phyloP scores from a whole-genome alignment of 1,139 yeast species.

The Kurtzmaniella quercitrusa region DNA sequence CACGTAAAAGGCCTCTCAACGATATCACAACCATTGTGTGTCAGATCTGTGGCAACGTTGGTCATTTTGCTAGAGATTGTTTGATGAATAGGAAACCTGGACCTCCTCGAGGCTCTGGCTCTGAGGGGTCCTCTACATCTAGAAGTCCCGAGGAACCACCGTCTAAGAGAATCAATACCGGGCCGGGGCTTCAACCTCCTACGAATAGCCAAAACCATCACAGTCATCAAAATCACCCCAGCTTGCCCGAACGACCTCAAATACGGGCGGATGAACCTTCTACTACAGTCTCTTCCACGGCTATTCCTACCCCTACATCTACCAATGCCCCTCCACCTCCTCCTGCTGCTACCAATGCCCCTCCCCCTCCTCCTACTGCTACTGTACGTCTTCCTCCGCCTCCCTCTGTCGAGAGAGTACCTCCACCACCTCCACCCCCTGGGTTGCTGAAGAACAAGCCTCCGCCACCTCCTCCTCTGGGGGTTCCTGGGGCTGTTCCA shows the following conservation, averaged over 20 bases:
- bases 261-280: not conserved
- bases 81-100: conserved; percentile 19
- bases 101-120: conserved; percentile 2
- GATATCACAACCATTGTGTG: conserved; percentile 64
- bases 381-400: conserved; percentile 11
- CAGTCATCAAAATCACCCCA: conserved; percentile 4
- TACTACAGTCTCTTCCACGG: not conserved
- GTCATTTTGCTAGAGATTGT: conserved; percentile 90
- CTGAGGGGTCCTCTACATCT: too few species aligned
- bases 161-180: conserved; percentile 1
- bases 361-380: conserved; percentile 11
- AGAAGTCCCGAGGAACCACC: not conserved
- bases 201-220: too few species aligned
- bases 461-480: conserved; percentile 8
- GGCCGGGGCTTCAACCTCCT: too few species aligned
- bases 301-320: not conserved
- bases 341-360: not conserved
- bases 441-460: not conserved
- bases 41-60: conserved; percentile 72
- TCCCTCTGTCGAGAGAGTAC: conserved; percentile 10
- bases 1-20: conserved; percentile 32
- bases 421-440: conserved; percentile 18
- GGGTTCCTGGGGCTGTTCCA: conserved; percentile 13
- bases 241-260: conserved; percentile 11
- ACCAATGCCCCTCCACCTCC: conserved; percentile 1